Base-by-base conservation (phyloP, 805 yeast species). In the Metschnikowia continentalis region DNA sequence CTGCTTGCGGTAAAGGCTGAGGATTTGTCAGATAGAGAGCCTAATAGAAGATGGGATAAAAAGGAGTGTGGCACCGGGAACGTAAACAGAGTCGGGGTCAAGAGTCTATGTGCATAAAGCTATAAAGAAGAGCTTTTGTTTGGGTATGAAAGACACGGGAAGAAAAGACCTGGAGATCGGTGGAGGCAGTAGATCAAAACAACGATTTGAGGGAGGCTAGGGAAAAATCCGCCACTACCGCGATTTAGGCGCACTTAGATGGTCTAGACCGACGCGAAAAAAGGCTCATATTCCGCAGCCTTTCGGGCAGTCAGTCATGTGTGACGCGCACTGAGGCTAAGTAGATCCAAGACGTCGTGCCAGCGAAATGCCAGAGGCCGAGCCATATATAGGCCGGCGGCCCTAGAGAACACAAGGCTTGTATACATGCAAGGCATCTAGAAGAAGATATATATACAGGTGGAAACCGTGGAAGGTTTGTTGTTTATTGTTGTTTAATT, bases 261-360 rank as follows among this genome's bases (percentile, higher is more conserved):
- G 46, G 46, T 42, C 46, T 42, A 42, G 46, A 42, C 46, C 46
- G 37, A 32, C 32, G 37, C 46, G 46, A 35, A 42, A 20, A 33
- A 42, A 42, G 32, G 19, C 26, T 32, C 32, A 35, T 15, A 26
- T 11, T 32, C 33, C 30, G 35, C 46, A 23, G 30, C 37, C 37
- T 23, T 26, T 26, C 39, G 19, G 39, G n/a, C 23, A 14, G 22
- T 36, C n/a, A 17, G 30, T 26, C 30, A 26, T 26, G 30, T 17
- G 22, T 19, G 39, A 17, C 39, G 39, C 39, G 39, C 23, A 36
- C 39, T 19, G 22, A 11, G 30, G 30, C 30, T 26, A 26, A 26
- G 30, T 26, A 26, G 30, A 26, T 26, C 30, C 30, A 26, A 26
- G 30, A 26, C 5, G 11, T 26, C 10, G n/a, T 35, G 15, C 15